Base-by-base conservation (phyloP, 2,329 filamentous ascomycete genomes). In the Beauveria sp. region DNA sequence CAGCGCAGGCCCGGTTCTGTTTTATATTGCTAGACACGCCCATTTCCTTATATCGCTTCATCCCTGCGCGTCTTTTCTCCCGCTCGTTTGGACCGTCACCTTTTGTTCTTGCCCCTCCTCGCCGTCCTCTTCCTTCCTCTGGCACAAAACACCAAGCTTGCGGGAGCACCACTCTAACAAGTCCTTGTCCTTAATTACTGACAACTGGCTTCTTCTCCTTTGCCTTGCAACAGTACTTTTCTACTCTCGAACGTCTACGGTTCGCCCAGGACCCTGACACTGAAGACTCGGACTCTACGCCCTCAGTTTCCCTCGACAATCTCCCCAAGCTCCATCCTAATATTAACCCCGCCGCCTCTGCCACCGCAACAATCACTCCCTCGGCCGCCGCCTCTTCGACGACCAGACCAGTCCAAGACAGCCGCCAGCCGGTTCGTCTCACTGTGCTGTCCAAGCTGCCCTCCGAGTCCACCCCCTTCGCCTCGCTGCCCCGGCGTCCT, bases 161-260 rank as follows among this genome's bases (percentile, higher is more conserved):
- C 38, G 20, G 40, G 14, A 24, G 14, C 18, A 22, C 34, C 18
- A 31, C 22, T 16, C 53, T 7, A 50, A 34, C 26, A 31, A 38
- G 34, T 38, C 12, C 16, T 38, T 16, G 34, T 16, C 34, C 34
- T 38, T 26, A 20, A 16, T 20, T 31, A 54, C 58, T 61, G 50
- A 61, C 58, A 22, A 42, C 42, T 61, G 42, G 26, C 48, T 20
- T 20, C 10, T 53, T 20, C 43, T 38, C 14, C 28, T n/a, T 49
- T 16, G 9, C 45, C 58, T 48, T 26, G 14, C 28, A 24, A 42
- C 72, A 91, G 84, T 90, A 89, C 76, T 90, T 91, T 76, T 89
- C 88, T 38, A 87, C 84, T 8, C 79, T 88, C 65, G 88, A 91
- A 74, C 83, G 88, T 62, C 79, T 89, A 63, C 84, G 85, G 67